A percentile compares a stretch with the other conserved stretches of the same genome.
These are phyloP conservation scores for Irpex sp. DNA, from an alignment of 1,284 basidiomycete genomes.

Conservation along the genomic window DNA sequence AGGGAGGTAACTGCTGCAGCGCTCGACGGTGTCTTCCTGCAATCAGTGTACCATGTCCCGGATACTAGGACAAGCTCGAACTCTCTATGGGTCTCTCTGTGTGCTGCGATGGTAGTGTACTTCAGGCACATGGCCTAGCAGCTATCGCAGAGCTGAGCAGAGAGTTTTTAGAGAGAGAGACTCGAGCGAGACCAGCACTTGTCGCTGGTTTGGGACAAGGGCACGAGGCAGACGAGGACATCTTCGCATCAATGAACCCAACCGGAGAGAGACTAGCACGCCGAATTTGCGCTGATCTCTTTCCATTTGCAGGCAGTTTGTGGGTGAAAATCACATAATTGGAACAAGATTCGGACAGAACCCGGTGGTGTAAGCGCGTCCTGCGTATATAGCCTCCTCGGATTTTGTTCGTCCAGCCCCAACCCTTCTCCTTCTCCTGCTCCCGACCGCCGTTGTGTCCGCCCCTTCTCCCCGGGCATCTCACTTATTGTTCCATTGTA, in stretches of 20 bases:
- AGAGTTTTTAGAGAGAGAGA: too few relatives aligned
- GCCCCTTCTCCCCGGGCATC: constrained; percentile 19
- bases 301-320: not conserved
- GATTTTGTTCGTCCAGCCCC: constrained; percentile 25
- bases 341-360: not conserved
- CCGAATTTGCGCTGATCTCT: constrained; percentile 1
- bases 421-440: constrained; percentile 28
- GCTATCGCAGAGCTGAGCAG: too few relatives aligned
- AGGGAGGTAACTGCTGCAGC: not conserved
- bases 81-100: too few relatives aligned
- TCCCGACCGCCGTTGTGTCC: constrained; percentile 26
- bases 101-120: too few relatives aligned
- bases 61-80: too few relatives aligned
- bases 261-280: not conserved
- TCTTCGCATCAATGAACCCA: constrained; percentile 2
- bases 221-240: not conserved
- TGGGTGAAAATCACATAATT: not conserved
- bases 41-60: not conserved
- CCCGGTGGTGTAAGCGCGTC: not conserved
- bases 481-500: constrained; percentile 28
- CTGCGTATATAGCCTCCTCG: constrained; percentile 22
- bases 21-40: not conserved
- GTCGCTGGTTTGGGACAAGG: not conserved
- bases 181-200: not conserved
- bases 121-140: too few relatives aligned